Percentiles rank a stretch among this genome's conserved stretches.
These are phyloP conservation scores for Ustilago hordei DNA, from an alignment of 1,284 basidiomycete genomes.

Conservation along the genomic window DNA sequence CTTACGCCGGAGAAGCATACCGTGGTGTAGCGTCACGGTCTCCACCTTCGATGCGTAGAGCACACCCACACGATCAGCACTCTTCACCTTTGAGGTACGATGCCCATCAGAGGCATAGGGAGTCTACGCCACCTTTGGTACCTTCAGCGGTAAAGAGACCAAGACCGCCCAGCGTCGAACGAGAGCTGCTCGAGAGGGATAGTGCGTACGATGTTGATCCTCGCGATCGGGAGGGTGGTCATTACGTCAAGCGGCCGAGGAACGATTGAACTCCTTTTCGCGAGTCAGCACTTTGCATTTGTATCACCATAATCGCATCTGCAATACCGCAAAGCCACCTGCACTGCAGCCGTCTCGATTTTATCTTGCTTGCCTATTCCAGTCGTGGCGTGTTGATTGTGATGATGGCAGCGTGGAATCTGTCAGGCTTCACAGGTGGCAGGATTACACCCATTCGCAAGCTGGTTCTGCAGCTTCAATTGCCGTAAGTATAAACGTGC, in stretches of 20 bases:
- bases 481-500: neutral
- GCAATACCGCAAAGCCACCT: neutral
- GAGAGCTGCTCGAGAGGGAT: slow-evolving; percentile 31
- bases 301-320: slow-evolving; percentile 1
- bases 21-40: slow-evolving; percentile 17
- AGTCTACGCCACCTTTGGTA: slow-evolving; percentile 24
- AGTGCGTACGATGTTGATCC: slow-evolving; percentile 13
- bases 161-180: slow-evolving; percentile 26
- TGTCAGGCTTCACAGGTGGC: neutral
- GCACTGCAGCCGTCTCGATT: neutral
- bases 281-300: slow-evolving; percentile 15
- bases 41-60: slow-evolving; percentile 15
- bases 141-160: slow-evolving; percentile 30
- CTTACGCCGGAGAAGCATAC: slow-evolving; percentile 10
- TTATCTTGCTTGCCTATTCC: no score
- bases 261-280: slow-evolving; percentile 25
- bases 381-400: no score
- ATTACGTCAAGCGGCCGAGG: slow-evolving; percentile 33
- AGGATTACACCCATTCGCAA: neutral
- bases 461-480: neutral
- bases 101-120: slow-evolving; percentile 16
- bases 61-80: slow-evolving; percentile 13
- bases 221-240: neutral
- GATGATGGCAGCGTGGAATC: neutral
- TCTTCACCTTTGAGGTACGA: slow-evolving; percentile 27